A percentile compares a stretch with the other conserved stretches of the same genome.
These are phyloP conservation scores for Dictyophora rubrovolvata DNA, from an alignment of 768 basidiomycete species.

Conservation along the genomic window DNA sequence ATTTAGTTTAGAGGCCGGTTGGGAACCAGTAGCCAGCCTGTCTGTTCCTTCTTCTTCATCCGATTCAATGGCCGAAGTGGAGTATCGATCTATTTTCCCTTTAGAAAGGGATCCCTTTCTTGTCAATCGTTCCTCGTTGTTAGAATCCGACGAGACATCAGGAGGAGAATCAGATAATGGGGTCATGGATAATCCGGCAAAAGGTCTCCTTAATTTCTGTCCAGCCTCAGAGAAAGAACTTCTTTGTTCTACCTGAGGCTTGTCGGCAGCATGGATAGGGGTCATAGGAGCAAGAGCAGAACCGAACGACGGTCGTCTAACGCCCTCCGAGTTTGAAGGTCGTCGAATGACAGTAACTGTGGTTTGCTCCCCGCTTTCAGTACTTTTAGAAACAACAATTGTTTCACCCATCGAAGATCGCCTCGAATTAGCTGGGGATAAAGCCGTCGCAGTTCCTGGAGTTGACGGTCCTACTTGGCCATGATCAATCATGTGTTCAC, in stretches of 20 bases:
- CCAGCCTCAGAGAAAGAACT: background rate
- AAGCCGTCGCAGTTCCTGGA: conserved; percentile 30
- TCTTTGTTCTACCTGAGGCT: background rate
- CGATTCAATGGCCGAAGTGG: conserved; percentile 24
- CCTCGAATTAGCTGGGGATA: conserved; percentile 41
- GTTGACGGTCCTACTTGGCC: conserved; percentile 66
- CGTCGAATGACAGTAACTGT: background rate
- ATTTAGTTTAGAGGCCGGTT: conserved; percentile 10
- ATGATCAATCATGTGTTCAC: conserved; percentile 93
- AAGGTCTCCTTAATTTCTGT: background rate
- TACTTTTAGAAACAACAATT: background rate
- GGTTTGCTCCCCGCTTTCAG: background rate
- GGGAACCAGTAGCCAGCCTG: conserved; percentile 11
- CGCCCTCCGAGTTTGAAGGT: background rate
- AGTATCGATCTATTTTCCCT: conserved; percentile 18
- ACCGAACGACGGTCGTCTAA: conserved; percentile 2
- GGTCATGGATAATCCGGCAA: conserved; percentile 7
- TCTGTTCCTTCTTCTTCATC: conserved; percentile 17
- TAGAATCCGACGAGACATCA: background rate
- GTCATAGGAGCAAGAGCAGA: conserved; percentile 1
- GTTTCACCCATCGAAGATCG: conserved; percentile 22
- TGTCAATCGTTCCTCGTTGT: background rate
- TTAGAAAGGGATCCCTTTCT: background rate
- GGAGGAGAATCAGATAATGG: background rate
- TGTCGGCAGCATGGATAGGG: background rate